Base-by-base conservation (phyloP, 2,329 filamentous ascomycete genomes). In the Hymenoscyphus salicellus region DNA sequence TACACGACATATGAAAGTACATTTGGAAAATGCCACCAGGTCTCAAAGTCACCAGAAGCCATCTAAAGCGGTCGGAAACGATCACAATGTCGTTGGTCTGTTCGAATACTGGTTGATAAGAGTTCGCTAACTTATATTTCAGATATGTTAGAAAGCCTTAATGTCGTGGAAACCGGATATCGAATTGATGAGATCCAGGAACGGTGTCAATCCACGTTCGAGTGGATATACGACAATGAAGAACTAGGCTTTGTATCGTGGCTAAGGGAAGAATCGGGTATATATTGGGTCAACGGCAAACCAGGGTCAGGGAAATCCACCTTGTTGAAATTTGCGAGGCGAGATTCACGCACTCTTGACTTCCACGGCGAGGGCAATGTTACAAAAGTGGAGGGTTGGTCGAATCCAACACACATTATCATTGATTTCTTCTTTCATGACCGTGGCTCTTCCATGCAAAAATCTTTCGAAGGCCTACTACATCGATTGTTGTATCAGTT, bases 361-460 rank as follows among this genome's bases (percentile, higher is more conserved):
- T 68, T 77, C 5, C 61, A 63, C 0, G 23, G 36, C 1, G 77
- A 76, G 77, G 67, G 75, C 0, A 69, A 30, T 0, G 8, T 26
- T 14, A 10, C 8, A 5, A 26, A 28, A 30, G 76, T 75, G 0
- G 78, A 78, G 0, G 2, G 2, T 38, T 14, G 33, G 11, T 10
- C 1, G 76, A 75, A 0, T 32, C 16, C 23, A 14, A 17, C 55
- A 26, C 55, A 56, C 55, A 56, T 56, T 33, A 38, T 38, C 11
- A 23, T 38, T 20, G 56, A 36, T 8, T 82, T 79, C 68, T 82
- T 81, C 68, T 81, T 82, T 63, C 82, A 79, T 79, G 79, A 76
- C 2, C 77, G 76, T 26, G 78, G 78, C 5, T 77, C 77, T 1
- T 16, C 16, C 5, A 36, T 59, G 16, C 66, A 66, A 30, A 63